Conservation (phyloP, 1,284 basidiomycete genomes). For the Schizophyllum commune region DNA sequence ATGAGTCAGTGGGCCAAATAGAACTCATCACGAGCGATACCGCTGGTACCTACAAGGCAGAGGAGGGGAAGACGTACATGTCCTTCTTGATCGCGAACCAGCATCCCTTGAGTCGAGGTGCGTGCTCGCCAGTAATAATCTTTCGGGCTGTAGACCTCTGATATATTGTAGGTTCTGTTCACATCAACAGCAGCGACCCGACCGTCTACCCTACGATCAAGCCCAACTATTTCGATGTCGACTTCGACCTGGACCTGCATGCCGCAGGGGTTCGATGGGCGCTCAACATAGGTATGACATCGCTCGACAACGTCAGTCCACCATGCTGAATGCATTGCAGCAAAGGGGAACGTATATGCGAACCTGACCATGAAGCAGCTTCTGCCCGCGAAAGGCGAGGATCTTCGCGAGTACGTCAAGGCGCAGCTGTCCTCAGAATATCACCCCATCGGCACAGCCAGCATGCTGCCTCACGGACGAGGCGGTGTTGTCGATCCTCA, state of each 20-base stretch:
- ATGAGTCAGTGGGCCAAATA: background rate
- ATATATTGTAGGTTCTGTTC: constrained; percentile 25
- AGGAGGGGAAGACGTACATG: background rate
- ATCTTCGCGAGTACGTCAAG: background rate
- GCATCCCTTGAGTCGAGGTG: background rate
- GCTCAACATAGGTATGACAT: constrained; percentile 29
- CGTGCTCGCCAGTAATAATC: background rate
- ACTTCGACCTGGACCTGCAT: constrained; percentile 41
- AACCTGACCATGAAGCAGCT: background rate
- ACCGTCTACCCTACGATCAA: constrained; percentile 35
- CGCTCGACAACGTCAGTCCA: background rate
- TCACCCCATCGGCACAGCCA: background rate
- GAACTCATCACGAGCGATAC: background rate
- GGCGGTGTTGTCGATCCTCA: background rate
- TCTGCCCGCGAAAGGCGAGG: background rate
- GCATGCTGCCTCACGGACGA: background rate
- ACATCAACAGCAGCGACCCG: constrained; percentile 37
- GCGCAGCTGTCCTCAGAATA: background rate
- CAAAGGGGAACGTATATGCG: background rate
- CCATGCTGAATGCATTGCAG: background rate
- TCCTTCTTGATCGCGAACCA: background rate
- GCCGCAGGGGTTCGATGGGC: constrained; percentile 36
- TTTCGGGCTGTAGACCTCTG: background rate
- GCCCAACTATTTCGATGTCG: constrained; percentile 42
- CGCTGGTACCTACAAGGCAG: background rate